Base-by-base conservation (phyloP, 495 filamentous ascomycete genomes). In the Xylaria curta region DNA sequence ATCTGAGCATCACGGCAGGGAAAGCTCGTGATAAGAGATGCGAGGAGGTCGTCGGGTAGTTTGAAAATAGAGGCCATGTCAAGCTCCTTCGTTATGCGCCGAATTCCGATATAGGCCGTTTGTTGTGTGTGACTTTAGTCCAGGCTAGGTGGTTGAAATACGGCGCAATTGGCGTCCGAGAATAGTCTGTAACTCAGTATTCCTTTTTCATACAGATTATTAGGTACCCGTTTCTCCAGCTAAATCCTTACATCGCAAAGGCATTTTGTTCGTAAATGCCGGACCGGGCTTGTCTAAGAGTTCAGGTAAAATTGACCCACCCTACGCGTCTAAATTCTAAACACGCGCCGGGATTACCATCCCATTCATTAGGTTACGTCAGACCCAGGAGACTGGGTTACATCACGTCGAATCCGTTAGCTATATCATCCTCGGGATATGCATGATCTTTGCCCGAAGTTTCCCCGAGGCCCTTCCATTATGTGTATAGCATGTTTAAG, bases 1-100 rank as follows among this genome's bases (percentile, higher is more conserved):
- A 88, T 87, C 76, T 94, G 91, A 28, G 87, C 75, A 33, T 91
- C 87, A 71, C 92, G 86, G 73, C 90, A 92, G 13, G 90, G 90
- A 70, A 86, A 87, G 28, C 68, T 73, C 58, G 79, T 75, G 53
- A 76, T 78, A 76, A 93, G 82, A 70, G 86, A 68, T 68, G 85
- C 85, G 69, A 89, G 68, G 77, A 85, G 51, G 79, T 88, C 86
- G 66, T 87, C 85, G 15, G 86, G 86, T 68, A 87, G 79, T 74
- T 83, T 75, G 76, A 86, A 85, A 31, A 85, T 73, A 38, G 51
- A 72, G 17, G 73, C 44, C 75, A 81, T 68, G 21, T 28, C 26
- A 1, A 2, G 59, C n/a, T 51, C 12, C 4, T 24, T 64, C 24
- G 58, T 64, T n/a, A n/a, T 47, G 24, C 28, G 53, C 5, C 13